Evolutionary conservation across 106 monocot species (phyloP), one percentile per base, ranked within the genome.

Genomic region (Dioscorea alata): DNA sequence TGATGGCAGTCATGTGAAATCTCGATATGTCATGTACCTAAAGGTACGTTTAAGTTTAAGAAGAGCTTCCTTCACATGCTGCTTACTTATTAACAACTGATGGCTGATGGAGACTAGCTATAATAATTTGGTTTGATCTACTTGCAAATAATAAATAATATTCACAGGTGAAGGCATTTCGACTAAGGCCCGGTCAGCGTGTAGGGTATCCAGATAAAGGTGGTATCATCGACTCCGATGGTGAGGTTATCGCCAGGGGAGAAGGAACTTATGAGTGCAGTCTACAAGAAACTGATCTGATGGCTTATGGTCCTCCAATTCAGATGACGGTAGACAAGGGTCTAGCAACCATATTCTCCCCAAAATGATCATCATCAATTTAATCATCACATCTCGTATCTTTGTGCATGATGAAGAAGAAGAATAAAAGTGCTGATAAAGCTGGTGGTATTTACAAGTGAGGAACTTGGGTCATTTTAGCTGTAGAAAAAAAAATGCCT

Each of bases 241-340:
- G 93, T 22, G 93, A 94, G 66, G 93, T 87, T 23, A 60, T 94
- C 10, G 93, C 93, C 4, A 72, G 93, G 66, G 89, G 93, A 32
- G 84, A 76, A 25, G 81, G 64, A 50, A 32, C 75, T 13, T 71
- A 79, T 18, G 33, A 14, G 15, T 52, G 52, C 19, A 59, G 70
- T 48, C 65, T 70, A 24, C 69, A 50, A 31, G 71, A 28, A 28
- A 28, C 28, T 12, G 77, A 86, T 71, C 73, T 75, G 21, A 94
- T 94, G 93, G 63, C 71, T 18, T 90, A 94, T 71, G 93, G 93
- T 13, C 83, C 86, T 63, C 72, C 79, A 22, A 78, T 94, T 25
- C 57, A 77, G 12, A 63, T 90, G 81, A 81, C 69, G 10, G 84
- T 94, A 4, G 86, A 82, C 33, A 74, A 74, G n/a, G 93, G 86